Conservation (phyloP, 306 rosid genomes). For the Neltuma alba region DNA sequence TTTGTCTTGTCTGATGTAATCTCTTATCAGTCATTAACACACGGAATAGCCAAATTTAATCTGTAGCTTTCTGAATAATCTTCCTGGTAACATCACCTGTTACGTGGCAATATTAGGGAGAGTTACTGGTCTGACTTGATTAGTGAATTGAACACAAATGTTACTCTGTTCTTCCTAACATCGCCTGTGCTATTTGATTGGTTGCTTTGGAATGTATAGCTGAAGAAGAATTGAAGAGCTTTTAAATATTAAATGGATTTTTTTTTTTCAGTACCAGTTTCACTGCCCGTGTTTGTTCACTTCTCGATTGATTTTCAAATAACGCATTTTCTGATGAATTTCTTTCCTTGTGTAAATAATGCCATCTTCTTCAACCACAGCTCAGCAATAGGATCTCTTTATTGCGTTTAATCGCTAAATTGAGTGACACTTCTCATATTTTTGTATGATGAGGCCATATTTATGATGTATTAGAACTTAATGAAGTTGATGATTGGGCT, state of each 20-base stretch:
- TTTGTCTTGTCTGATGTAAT: not conserved
- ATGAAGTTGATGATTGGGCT: not conserved
- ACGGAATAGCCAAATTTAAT: not conserved
- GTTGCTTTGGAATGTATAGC: not conserved
- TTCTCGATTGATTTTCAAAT: not conserved
- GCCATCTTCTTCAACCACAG: not conserved
- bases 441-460: not conserved
- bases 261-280: not conserved
- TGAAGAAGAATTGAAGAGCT: not conserved
- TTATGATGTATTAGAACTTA: not conserved
- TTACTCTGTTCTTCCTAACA: too few relatives aligned
- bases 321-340: not conserved
- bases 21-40: not conserved
- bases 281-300: not conserved
- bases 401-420: not conserved
- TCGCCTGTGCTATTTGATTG: not conserved
- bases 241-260: not conserved
- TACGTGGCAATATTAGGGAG: too few relatives aligned
- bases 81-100: not conserved
- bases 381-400: not conserved
- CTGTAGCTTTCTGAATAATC: not conserved
- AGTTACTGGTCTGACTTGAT: too few relatives aligned
- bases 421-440: not conserved
- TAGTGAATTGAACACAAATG: too few relatives aligned
- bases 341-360: not conserved